Evolutionary conservation across 352 stramenopile genomes (phyloP).

Genomic region (Phytophthora kernoviae): DNA sequence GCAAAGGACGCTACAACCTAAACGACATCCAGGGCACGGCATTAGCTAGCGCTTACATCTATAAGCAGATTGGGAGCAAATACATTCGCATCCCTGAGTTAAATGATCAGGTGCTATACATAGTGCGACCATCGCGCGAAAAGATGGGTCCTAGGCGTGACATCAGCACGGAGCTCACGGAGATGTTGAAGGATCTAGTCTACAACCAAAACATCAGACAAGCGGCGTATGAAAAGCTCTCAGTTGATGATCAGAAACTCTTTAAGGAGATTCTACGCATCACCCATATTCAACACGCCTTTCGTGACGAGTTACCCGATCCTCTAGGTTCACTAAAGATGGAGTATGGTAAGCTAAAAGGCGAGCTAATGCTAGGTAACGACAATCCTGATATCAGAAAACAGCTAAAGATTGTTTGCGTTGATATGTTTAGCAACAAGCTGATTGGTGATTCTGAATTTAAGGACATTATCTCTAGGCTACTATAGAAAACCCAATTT

Average conservation of each 20-base stretch:
- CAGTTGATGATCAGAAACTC: slow-evolving; percentile 8
- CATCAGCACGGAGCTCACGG: slow-evolving; percentile 11
- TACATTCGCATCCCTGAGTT: slow-evolving; percentile 24
- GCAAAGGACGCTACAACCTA: slow-evolving; percentile 11
- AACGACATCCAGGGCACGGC: slow-evolving; percentile 24
- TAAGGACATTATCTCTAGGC: slow-evolving; percentile 13
- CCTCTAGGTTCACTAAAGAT: slow-evolving; percentile 1
- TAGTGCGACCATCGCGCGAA: slow-evolving; percentile 7
- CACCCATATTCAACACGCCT: slow-evolving; percentile 16
- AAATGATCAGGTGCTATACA: slow-evolving; percentile 4
- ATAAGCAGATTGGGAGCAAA: slow-evolving; percentile 11
- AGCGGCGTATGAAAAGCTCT: slow-evolving; percentile 10
- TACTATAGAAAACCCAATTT: slow-evolving; percentile 10
- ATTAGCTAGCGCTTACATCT: slow-evolving; percentile 5
- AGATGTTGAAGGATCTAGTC: slow-evolving; percentile 12
- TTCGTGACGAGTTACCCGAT: slow-evolving; percentile 14
- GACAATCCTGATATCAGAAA: slow-evolving; percentile 10
- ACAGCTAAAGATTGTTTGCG: slow-evolving; percentile 9
- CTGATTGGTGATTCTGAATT: slow-evolving; percentile 14
- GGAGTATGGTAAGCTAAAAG: slow-evolving; percentile 17
- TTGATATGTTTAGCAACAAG: slow-evolving; percentile 16
- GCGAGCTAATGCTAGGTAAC: slow-evolving; percentile 13
- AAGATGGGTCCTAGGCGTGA: slow-evolving; percentile 12
- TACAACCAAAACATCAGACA: slow-evolving; percentile 11
- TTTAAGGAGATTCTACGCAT: slow-evolving; percentile 15